phyloP scores from a whole-genome alignment of 192 early-diverging fungal genomes.

The Cetraspora pellucida region DNA sequence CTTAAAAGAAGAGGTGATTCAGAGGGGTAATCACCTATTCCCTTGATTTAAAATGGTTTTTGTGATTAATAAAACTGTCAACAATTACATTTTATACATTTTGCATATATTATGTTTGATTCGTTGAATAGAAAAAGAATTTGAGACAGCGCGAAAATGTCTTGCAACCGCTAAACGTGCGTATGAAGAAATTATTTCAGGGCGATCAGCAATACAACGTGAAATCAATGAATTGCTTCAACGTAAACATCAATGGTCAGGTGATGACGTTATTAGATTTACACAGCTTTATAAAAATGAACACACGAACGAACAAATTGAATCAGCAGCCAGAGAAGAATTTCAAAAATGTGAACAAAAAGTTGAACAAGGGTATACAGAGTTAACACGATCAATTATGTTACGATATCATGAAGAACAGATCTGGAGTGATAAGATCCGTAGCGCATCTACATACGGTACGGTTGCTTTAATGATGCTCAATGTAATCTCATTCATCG shows the following conservation, averaged over 20 bases:
- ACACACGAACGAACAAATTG: constrained; percentile 62
- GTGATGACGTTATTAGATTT: constrained; percentile 73
- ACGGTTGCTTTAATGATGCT: constrained; percentile 74
- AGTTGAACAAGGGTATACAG: constrained; percentile 66
- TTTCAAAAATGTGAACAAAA: constrained; percentile 59
- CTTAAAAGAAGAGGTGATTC: constrained; percentile 66
- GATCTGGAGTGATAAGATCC: constrained; percentile 86
- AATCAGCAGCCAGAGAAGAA: constrained; percentile 47
- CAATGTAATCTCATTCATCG: constrained; percentile 66
- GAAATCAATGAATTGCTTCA: constrained; percentile 78
- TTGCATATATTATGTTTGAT: not conserved
- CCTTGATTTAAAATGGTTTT: not conserved
- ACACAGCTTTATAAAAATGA: constrained; percentile 75
- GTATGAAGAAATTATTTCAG: constrained; percentile 60
- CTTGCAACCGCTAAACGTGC: constrained; percentile 53
- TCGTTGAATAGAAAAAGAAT: constrained; percentile 39
- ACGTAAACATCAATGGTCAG: constrained; percentile 76
- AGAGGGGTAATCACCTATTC: constrained; percentile 46
- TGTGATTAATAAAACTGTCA: not conserved
- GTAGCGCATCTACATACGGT: constrained; percentile 72
- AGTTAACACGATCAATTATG: constrained; percentile 68
- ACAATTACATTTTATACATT: not conserved
- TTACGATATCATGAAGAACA: constrained; percentile 83
- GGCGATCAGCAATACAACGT: constrained; percentile 65
- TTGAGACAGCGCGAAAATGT: constrained; percentile 50